Evolutionary conservation across 2,329 filamentous ascomycete species (phyloP).

Genomic region (Aspergillus texensis): DNA sequence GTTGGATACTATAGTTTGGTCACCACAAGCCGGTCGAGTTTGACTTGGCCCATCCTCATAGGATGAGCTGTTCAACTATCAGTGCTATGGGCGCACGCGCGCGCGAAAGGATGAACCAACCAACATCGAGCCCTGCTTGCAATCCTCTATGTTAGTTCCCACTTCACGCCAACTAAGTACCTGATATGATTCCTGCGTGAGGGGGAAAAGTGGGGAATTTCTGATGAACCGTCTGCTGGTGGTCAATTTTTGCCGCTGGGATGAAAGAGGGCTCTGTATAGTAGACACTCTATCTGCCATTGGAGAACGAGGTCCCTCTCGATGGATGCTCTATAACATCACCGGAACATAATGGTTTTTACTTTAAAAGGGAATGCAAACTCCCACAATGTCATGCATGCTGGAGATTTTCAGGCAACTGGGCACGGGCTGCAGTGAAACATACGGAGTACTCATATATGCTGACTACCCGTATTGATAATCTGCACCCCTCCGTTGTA

Average conservation of each 20-base stretch:
- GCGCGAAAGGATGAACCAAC: neutral
- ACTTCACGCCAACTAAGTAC: neutral
- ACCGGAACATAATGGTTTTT: neutral
- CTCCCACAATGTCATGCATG: neutral
- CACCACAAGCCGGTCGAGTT: neutral
- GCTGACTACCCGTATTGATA: neutral
- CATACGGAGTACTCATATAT: too few relatives aligned
- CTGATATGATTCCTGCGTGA: neutral
- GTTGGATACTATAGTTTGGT: too few relatives aligned
- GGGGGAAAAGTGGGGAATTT: neutral
- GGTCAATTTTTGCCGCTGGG: neutral
- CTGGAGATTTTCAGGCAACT: neutral
- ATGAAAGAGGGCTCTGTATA: neutral
- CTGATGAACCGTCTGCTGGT: neutral
- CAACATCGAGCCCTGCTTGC: neutral
- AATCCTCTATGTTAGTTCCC: neutral
- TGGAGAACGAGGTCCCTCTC: neutral
- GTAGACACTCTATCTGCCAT: neutral
- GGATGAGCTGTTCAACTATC: neutral
- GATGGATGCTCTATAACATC: neutral
- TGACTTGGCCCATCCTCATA: neutral
- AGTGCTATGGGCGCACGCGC: neutral
- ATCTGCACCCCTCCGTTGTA: neutral
- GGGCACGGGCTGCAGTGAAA: neutral
- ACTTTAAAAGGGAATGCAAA: neutral